phyloP scores from a whole-genome alignment of 1,284 basidiomycete genomes.

The Irpex sp. region DNA sequence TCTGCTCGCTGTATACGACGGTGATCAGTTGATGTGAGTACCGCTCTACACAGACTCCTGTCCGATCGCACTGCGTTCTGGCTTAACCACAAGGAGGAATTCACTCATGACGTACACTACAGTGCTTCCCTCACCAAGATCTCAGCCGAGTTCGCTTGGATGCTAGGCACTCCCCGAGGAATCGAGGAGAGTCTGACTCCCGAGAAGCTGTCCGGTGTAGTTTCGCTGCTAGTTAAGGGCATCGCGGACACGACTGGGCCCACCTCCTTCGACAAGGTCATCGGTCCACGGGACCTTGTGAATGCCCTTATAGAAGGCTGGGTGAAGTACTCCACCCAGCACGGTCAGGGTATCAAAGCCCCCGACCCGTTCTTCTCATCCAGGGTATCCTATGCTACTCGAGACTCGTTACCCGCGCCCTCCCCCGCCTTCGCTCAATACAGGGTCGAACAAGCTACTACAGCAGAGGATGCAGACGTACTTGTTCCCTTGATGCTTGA shows the following conservation, averaged over 20 bases:
- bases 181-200: background rate
- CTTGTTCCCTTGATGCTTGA: conserved; percentile 18
- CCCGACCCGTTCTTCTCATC: conserved; percentile 9
- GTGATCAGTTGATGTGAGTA: conserved; percentile 14
- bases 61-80: too few relatives aligned
- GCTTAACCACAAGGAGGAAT: background rate
- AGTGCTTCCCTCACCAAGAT: conserved; percentile 11
- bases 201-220: background rate
- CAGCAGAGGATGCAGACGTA: conserved; percentile 12
- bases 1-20: conserved; percentile 13
- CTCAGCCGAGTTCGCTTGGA: conserved; percentile 11
- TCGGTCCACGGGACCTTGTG: conserved; percentile 14
- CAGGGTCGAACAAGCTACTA: conserved; percentile 8
- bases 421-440: conserved; percentile 1
- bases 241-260: conserved; percentile 7
- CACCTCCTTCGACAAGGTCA: conserved; percentile 12
- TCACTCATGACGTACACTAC: background rate
- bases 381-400: conserved; percentile 18
- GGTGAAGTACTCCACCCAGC: conserved; percentile 5
- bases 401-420: conserved; percentile 12
- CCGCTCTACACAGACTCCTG: too few relatives aligned
- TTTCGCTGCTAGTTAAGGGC: background rate
- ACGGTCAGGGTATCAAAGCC: conserved; percentile 9
- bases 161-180: conserved; percentile 7
- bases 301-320: conserved; percentile 17